A percentile compares a stretch with the other conserved stretches of the same genome.
Conservation (phyloP, 331 rosid species). For the Cydonia oblonga region DNA sequence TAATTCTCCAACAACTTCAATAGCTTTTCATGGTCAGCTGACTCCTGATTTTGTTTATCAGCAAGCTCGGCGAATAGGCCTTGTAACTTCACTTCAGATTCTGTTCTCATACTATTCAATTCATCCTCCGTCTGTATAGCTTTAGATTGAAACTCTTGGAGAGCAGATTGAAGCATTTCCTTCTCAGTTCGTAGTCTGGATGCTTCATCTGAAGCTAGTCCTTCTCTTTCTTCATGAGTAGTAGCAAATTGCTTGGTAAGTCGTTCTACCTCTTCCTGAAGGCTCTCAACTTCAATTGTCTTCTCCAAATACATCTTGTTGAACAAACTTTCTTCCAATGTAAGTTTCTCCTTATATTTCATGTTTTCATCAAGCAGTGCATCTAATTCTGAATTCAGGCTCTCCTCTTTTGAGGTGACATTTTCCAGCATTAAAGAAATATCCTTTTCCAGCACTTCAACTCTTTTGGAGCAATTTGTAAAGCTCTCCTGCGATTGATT, state of each 20-base stretch:
- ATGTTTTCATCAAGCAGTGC: slow-evolving; percentile 47
- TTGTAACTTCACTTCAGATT: slow-evolving; percentile 41
- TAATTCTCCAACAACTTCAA: slow-evolving; percentile 44
- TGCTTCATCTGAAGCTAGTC: slow-evolving; percentile 44
- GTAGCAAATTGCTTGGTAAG: slow-evolving; percentile 48
- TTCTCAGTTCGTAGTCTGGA: slow-evolving; percentile 36
- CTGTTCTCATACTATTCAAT: slow-evolving; percentile 24
- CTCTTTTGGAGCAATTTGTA: slow-evolving; percentile 34
- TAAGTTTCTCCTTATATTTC: slow-evolving; percentile 35
- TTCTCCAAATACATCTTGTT: slow-evolving; percentile 51
- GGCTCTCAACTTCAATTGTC: slow-evolving; percentile 47
- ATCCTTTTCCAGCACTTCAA: slow-evolving; percentile 41
- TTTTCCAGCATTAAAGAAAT: slow-evolving; percentile 40
- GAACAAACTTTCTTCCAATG: slow-evolving; percentile 32
- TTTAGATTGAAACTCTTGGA: slow-evolving; percentile 37
- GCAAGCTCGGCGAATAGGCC: slow-evolving; percentile 37
- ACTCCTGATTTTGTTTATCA: slow-evolving; percentile 32
- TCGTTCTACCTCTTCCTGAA: slow-evolving; percentile 44
- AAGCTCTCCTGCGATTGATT: slow-evolving; percentile 44
- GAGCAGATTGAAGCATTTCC: slow-evolving; percentile 35
- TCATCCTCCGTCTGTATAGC: slow-evolving; percentile 29
- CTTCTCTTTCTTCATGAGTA: slow-evolving; percentile 32
- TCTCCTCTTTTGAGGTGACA: slow-evolving; percentile 41
- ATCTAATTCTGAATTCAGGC: slow-evolving; percentile 45
- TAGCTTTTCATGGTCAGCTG: slow-evolving; percentile 45